These are phyloP conservation scores for Leishmania martiniquensis DNA, from an alignment of 208 protist species.

Conservation along the genomic window DNA sequence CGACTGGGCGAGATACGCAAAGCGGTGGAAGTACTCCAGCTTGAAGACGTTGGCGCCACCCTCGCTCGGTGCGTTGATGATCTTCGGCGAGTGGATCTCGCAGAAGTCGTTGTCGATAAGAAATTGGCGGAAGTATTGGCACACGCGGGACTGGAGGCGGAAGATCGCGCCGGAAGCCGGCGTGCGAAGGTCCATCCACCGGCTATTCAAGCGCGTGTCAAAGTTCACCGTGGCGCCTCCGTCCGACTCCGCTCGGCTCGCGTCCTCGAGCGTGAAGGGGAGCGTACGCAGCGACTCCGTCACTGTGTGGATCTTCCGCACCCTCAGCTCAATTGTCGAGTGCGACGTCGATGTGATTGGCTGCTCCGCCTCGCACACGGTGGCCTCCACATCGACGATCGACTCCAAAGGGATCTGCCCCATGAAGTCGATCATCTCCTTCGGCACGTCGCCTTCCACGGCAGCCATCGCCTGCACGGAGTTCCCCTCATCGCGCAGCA, in stretches of 20 bases:
- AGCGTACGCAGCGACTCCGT: constrained; percentile 87
- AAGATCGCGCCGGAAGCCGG: constrained; percentile 97
- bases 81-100: constrained; percentile 99
- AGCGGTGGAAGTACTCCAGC: constrained; percentile 92
- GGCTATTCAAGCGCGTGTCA: constrained; percentile 96
- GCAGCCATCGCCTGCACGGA: constrained; percentile 89
- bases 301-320: constrained; percentile 79
- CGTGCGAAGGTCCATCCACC: constrained; percentile 98
- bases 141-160: constrained; percentile 94
- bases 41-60: constrained; percentile 96
- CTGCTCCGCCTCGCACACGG: constrained; percentile 62
- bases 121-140: constrained; percentile 97
- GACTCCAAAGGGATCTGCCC: constrained; percentile 89
- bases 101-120: constrained; percentile 94
- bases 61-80: constrained; percentile 98
- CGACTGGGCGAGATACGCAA: constrained; percentile 98
- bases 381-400: constrained; percentile 86
- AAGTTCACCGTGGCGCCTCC: constrained; percentile 88
- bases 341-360: constrained; percentile 84
- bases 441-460: constrained; percentile 71
- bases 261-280: constrained; percentile 94
- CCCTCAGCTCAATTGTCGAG: constrained; percentile 82
- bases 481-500: constrained; percentile 80
- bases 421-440: constrained; percentile 93
- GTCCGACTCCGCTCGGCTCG: constrained; percentile 66